These are phyloP conservation scores for Chlamydomonas sphaeroides DNA, from an alignment of 139 green algal species.

Conservation along the genomic window DNA sequence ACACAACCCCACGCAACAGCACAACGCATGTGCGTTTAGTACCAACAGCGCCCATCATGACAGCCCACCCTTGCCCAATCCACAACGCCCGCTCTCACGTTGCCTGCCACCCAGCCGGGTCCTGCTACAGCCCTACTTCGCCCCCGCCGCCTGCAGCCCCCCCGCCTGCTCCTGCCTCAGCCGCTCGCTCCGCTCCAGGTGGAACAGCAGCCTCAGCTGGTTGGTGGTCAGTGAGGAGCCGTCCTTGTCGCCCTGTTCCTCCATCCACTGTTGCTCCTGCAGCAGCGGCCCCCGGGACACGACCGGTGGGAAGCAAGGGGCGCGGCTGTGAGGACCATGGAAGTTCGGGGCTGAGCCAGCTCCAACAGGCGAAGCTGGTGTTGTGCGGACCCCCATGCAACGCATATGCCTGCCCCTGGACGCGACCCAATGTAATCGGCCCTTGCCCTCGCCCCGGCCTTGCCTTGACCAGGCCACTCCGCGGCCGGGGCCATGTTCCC, in stretches of 20 bases:
- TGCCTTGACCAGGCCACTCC: neutral
- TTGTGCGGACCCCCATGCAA: neutral
- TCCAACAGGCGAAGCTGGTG: neutral
- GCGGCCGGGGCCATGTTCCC: too few species aligned
- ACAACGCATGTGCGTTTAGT: too few species aligned
- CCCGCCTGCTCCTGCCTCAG: neutral
- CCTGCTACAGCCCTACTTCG: too few species aligned
- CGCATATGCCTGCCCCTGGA: neutral
- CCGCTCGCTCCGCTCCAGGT: constrained; percentile 11
- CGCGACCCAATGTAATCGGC: neutral
- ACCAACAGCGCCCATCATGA: too few species aligned
- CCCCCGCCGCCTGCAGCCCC: too few species aligned
- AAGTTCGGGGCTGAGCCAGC: neutral
- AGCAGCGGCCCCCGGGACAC: neutral
- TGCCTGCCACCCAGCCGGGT: too few species aligned
- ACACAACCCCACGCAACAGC: too few species aligned
- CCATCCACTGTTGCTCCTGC: constrained; percentile 17
- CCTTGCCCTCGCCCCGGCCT: neutral
- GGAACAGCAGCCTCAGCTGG: constrained; percentile 30
- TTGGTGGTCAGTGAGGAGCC: neutral
- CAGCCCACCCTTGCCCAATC: too few species aligned
- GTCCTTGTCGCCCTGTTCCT: neutral
- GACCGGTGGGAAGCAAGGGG: neutral
- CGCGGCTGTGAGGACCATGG: neutral
- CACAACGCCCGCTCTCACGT: too few species aligned